Percentiles rank a stretch among this genome's conserved stretches.
Evolutionary conservation across 495 filamentous ascomycete genomes (phyloP).

Genomic region (Xylaria castorea): DNA sequence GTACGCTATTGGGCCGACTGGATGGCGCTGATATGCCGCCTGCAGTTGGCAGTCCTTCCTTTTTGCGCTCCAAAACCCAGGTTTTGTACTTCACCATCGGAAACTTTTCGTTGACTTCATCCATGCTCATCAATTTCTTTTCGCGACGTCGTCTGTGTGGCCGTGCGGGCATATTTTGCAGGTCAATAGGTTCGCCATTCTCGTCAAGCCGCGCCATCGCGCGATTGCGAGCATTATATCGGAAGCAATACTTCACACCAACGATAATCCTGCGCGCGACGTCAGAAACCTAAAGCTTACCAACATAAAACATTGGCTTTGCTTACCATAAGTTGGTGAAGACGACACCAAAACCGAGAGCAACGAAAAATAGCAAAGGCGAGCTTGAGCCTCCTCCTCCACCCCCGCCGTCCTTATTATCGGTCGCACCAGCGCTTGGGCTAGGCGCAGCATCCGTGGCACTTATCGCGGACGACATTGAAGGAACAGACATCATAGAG

Average conservation of each 20-base stretch:
- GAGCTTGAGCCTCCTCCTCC: constrained; percentile 67
- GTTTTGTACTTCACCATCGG: constrained; percentile 94
- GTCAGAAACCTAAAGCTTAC: constrained; percentile 37
- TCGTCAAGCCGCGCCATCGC: constrained; percentile 73
- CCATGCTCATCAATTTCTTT: constrained; percentile 98
- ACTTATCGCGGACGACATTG: constrained; percentile 24
- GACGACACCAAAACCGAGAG: constrained; percentile 95
- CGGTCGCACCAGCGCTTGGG: constrained; percentile 4
- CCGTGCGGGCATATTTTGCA: constrained; percentile 75
- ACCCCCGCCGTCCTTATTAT: constrained; percentile 26
- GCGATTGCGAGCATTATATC: constrained; percentile 94
- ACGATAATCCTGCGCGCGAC: constrained; percentile 87
- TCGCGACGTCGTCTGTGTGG: constrained; percentile 83
- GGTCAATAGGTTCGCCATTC: constrained; percentile 85
- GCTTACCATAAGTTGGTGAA: constrained; percentile 98
- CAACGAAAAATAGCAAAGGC: constrained; percentile 94
- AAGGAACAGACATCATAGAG: constrained; percentile 14
- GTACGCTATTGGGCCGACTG: constrained; percentile 71
- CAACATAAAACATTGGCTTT: neutral
- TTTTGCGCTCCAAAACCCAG: constrained; percentile 85
- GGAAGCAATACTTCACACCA: constrained; percentile 98
- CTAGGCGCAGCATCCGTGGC: neutral
- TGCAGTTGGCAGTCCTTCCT: constrained; percentile 80
- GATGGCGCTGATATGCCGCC: constrained; percentile 83
- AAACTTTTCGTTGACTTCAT: constrained; percentile 97